phyloP scores from a whole-genome alignment of 2,329 filamentous ascomycete species.

The Nannizziopsis barbatae region DNA sequence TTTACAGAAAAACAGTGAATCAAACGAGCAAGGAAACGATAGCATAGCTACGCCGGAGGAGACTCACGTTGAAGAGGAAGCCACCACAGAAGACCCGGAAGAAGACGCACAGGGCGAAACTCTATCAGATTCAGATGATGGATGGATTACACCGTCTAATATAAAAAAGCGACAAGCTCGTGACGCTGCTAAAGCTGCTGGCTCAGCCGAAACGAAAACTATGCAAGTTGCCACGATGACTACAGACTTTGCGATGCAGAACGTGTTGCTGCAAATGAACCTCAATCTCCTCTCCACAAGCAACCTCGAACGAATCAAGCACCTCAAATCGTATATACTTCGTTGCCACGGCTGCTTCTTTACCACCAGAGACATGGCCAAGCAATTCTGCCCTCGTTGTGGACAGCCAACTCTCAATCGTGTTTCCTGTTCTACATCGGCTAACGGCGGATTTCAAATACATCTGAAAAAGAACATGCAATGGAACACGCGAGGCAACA shows the following conservation, averaged over 20 bases:
- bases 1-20: slow-evolving; percentile 19
- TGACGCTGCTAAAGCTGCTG: slow-evolving; percentile 44
- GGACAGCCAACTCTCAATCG: slow-evolving; percentile 78
- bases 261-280: slow-evolving; percentile 89
- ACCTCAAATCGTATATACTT: slow-evolving; percentile 77
- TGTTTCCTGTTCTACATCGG: slow-evolving; percentile 73
- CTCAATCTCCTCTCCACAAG: slow-evolving; percentile 70
- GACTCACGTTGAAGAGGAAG: not conserved
- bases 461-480: slow-evolving; percentile 93
- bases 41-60: not conserved
- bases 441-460: slow-evolving; percentile 67
- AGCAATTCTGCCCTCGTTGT: slow-evolving; percentile 87
- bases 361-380: slow-evolving; percentile 68
- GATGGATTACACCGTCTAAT: slow-evolving; percentile 92
- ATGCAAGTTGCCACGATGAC: slow-evolving; percentile 88
- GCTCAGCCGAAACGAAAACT: slow-evolving; percentile 47
- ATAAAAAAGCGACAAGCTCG: slow-evolving; percentile 70
- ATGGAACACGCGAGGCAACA: slow-evolving; percentile 86
- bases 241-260: slow-evolving; percentile 95
- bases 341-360: slow-evolving; percentile 91
- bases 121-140: slow-evolving; percentile 46
- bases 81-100: slow-evolving; percentile 9
- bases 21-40: slow-evolving; percentile 15
- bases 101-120: slow-evolving; percentile 16
- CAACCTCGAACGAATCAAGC: slow-evolving; percentile 65